Conservation (phyloP, 306 rosid genomes). For the Trichosanthes truncata region DNA sequence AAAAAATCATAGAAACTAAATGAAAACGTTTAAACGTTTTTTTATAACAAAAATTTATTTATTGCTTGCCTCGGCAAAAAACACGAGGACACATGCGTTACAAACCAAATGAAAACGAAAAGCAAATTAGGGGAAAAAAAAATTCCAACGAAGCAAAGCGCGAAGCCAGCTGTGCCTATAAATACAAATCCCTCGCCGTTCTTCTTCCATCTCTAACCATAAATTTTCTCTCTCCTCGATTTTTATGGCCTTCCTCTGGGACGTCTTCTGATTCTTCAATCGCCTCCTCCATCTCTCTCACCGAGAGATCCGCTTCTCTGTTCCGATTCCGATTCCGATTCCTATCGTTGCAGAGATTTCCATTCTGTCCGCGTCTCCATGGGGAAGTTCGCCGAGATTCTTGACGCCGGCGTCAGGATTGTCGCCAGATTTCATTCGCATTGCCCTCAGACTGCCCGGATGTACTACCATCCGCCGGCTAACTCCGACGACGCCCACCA, state of each 20-base stretch:
- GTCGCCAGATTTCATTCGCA: slow-evolving; percentile 45
- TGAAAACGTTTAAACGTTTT: neutral
- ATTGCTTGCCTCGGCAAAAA: neutral
- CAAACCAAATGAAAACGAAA: neutral
- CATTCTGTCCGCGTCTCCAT: neutral
- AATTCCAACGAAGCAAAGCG: neutral
- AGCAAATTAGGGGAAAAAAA: neutral
- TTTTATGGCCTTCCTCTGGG: slow-evolving; percentile 25
- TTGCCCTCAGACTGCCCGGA: slow-evolving; percentile 58
- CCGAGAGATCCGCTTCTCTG: neutral
- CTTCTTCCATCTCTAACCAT: neutral
- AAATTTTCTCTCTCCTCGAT: neutral
- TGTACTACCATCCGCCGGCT: slow-evolving; percentile 60
- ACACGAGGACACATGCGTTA: neutral
- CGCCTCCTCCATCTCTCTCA: neutral
- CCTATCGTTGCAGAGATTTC: neutral
- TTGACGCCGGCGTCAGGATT: slow-evolving; percentile 45
- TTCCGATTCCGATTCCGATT: too few species aligned
- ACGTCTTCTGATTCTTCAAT: slow-evolving; percentile 17
- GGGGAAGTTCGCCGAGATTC: slow-evolving; percentile 51
- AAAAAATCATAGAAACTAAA: too few species aligned
- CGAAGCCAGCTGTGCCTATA: slow-evolving; percentile 12
- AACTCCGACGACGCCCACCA: slow-evolving; percentile 11
- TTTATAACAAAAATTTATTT: too few species aligned
- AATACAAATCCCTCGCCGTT: neutral